Evolutionary conservation across 2,329 filamentous ascomycete genomes (phyloP).

Genomic region (Trichoderma hamatum): DNA sequence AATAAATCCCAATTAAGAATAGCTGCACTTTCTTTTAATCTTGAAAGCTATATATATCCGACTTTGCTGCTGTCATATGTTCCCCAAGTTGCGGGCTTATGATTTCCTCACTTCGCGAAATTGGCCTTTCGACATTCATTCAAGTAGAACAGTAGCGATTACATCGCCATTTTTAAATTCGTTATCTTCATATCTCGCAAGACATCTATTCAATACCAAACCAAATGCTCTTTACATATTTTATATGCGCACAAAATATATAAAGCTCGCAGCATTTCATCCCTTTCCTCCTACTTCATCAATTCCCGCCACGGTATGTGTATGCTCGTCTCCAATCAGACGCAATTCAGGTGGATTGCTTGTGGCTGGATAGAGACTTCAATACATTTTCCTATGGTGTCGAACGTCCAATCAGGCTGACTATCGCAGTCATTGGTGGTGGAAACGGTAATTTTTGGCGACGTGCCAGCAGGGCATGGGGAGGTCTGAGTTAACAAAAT

Average conservation of each 20-base stretch:
- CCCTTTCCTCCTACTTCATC: not conserved
- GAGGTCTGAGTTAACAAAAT: not conserved
- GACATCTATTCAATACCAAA: not conserved
- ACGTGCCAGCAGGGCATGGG: slow-evolving; percentile 13
- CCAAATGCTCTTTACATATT: not conserved
- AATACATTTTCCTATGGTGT: not conserved
- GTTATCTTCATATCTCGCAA: not conserved
- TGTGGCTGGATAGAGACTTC: not conserved
- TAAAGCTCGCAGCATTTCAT: not conserved
- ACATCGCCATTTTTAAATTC: not conserved
- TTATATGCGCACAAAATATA: not conserved
- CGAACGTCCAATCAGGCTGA: not conserved
- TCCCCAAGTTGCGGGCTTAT: not conserved
- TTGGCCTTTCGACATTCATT: not conserved
- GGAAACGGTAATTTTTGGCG: not conserved
- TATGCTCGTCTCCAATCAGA: not conserved
- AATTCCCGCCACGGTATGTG: not conserved
- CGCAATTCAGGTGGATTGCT: not conserved
- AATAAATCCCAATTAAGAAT: no score
- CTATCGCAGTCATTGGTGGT: not conserved
- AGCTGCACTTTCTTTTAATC: no score
- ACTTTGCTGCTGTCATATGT: no score
- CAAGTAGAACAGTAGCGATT: not conserved
- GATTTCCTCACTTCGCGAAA: not conserved
- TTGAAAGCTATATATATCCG: no score